Evolutionary conservation across 495 filamentous ascomycete genomes (phyloP).

Genomic region (Evernia prunastri): DNA sequence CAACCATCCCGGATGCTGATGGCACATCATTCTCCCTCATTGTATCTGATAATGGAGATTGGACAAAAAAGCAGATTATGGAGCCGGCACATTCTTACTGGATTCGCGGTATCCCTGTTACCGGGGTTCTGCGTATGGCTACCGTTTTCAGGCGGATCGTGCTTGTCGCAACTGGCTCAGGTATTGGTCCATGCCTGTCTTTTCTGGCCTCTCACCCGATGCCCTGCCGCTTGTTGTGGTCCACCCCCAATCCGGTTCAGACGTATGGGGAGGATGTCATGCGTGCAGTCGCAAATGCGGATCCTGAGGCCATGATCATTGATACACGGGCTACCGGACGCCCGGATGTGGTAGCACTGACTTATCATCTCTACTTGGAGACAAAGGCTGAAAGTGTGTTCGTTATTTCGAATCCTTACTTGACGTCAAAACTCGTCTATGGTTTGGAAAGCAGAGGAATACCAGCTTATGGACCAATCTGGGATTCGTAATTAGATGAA

Average conservation of each 20-base stretch:
- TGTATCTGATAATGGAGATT: slow-evolving; percentile 78
- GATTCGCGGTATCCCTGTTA: slow-evolving; percentile 48
- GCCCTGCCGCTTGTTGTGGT: slow-evolving; percentile 54
- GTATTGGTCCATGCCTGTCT: slow-evolving; percentile 64
- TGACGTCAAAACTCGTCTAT: slow-evolving; percentile 67
- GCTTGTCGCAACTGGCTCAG: slow-evolving; percentile 76
- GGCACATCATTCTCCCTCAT: slow-evolving; percentile 60
- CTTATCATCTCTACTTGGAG: slow-evolving; percentile 50
- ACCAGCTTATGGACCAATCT: slow-evolving; percentile 72
- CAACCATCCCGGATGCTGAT: slow-evolving; percentile 50
- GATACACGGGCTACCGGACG: slow-evolving; percentile 46
- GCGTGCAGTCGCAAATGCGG: slow-evolving; percentile 44
- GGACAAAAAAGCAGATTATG: slow-evolving; percentile 58
- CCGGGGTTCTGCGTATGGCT: slow-evolving; percentile 67
- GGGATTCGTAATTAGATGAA: slow-evolving; percentile 56
- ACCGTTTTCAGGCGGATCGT: slow-evolving; percentile 61
- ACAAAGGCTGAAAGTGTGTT: slow-evolving; percentile 65
- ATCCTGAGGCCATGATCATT: slow-evolving; percentile 49
- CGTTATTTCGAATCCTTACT: slow-evolving; percentile 66
- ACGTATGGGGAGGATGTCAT: slow-evolving; percentile 51
- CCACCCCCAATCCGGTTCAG: slow-evolving; percentile 44
- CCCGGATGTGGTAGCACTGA: slow-evolving; percentile 51
- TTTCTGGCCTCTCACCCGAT: slow-evolving; percentile 44
- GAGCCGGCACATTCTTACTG: slow-evolving; percentile 51
- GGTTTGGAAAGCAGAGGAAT: slow-evolving; percentile 63